phyloP scores from a whole-genome alignment of 2,329 filamentous ascomycete species.

The Mariannaea elegans region DNA sequence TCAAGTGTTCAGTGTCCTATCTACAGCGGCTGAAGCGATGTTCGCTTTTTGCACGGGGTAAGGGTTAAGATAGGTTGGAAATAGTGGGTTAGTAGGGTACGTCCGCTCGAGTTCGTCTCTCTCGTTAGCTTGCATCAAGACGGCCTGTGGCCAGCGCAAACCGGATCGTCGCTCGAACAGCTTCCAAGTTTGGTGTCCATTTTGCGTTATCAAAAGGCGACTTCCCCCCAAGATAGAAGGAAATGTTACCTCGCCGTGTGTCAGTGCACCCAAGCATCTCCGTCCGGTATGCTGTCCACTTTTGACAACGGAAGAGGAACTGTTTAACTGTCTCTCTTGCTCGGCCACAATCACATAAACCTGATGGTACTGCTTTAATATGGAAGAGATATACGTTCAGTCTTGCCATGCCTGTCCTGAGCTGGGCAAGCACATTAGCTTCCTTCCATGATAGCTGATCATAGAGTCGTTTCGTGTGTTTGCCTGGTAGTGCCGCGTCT shows the following conservation, averaged over 20 bases:
- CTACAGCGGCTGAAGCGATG: too few relatives aligned
- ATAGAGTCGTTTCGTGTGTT: slow-evolving; percentile 30
- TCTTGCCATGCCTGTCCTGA: slow-evolving; percentile 30
- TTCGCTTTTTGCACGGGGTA: too few relatives aligned
- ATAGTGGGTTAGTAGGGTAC: background rate
- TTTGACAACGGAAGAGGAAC: slow-evolving; percentile 26
- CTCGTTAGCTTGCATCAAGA: too few relatives aligned
- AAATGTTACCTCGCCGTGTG: slow-evolving; percentile 22
- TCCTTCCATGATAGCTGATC: slow-evolving; percentile 27
- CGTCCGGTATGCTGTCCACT: slow-evolving; percentile 19
- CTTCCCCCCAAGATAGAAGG: slow-evolving; percentile 34
- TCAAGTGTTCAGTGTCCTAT: too few relatives aligned
- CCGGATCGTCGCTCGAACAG: too few relatives aligned
- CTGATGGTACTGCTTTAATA: slow-evolving; percentile 18
- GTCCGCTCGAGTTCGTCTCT: background rate
- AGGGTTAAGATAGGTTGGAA: slow-evolving; percentile 1
- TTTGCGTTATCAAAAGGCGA: slow-evolving; percentile 29
- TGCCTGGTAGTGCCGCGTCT: slow-evolving; percentile 23
- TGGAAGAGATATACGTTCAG: slow-evolving; percentile 25
- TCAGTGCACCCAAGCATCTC: slow-evolving; percentile 22
- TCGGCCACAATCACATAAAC: slow-evolving; percentile 26
- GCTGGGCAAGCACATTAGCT: slow-evolving; percentile 27
- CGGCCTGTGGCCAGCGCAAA: too few relatives aligned
- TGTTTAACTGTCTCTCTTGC: slow-evolving; percentile 25
- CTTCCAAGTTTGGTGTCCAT: slow-evolving; percentile 42